Conservation (phyloP, 2,329 filamentous ascomycete species). For the Corynespora cassiicola region DNA sequence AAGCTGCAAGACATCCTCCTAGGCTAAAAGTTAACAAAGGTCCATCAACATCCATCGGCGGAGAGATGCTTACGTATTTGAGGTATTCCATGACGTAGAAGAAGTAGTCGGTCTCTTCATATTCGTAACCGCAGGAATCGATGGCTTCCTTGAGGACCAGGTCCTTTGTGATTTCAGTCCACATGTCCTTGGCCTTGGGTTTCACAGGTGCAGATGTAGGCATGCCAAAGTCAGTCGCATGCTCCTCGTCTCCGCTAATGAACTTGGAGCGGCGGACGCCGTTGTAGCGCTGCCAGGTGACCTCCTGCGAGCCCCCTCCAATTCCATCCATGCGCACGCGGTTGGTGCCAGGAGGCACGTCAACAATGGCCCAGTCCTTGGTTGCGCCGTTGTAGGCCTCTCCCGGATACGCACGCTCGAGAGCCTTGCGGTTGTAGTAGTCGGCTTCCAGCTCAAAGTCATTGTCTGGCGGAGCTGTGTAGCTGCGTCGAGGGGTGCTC, state of each 20-base stretch:
- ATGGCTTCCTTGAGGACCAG: conserved; percentile 87
- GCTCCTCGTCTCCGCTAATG: conserved; percentile 68
- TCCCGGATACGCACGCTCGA: conserved; percentile 72
- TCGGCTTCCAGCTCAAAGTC: conserved; percentile 63
- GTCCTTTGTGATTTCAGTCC: conserved; percentile 97
- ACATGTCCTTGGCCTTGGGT: conserved; percentile 65
- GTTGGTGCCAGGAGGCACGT: conserved; percentile 83
- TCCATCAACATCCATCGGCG: conserved; percentile 1
- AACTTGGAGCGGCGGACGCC: conserved; percentile 79
- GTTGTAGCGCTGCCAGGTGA: conserved; percentile 80
- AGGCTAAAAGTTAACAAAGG: conserved; percentile 7
- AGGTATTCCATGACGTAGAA: conserved; percentile 95
- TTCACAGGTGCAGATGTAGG: conserved; percentile 31
- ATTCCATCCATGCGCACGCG: conserved; percentile 82
- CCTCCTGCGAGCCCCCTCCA: conserved; percentile 76
- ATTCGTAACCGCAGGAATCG: conserved; percentile 82
- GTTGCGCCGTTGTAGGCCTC: conserved; percentile 78
- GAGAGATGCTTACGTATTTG: conserved; percentile 71
- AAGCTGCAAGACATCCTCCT: conserved; percentile 88
- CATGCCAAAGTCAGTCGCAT: conserved; percentile 51
- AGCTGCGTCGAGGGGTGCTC: conserved; percentile 53
- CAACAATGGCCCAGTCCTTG: conserved; percentile 80
- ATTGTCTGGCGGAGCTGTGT: conserved; percentile 45
- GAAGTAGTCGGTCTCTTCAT: conserved; percentile 86
- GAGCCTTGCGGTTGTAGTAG: conserved; percentile 71